phyloP scores from a whole-genome alignment of 2,329 filamentous ascomycete species.

The Xylariaceae sp. region DNA sequence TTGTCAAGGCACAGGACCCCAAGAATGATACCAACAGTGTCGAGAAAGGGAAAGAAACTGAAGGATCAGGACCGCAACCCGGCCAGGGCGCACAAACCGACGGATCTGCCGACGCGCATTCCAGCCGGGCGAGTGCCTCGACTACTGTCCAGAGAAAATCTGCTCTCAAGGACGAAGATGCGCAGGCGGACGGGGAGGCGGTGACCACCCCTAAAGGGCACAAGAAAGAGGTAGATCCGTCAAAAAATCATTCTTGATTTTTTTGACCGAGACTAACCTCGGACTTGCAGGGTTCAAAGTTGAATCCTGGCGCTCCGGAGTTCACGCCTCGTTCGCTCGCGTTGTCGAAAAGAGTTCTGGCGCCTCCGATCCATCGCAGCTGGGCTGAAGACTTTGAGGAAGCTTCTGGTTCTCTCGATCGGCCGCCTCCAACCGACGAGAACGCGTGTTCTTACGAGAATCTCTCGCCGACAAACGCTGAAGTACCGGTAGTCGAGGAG shows the following conservation, averaged over 20 bases:
- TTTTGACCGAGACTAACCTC: conserved; percentile 37
- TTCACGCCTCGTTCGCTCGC: conserved; percentile 41
- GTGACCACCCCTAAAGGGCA: conserved; percentile 28
- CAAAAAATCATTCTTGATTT: conserved; percentile 31
- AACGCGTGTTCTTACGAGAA: no score
- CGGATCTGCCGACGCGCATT: conserved; percentile 9
- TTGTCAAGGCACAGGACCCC: conserved; percentile 41
- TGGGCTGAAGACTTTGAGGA: conserved; percentile 25
- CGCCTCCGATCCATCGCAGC: conserved; percentile 15
- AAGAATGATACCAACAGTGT: conserved; percentile 17
- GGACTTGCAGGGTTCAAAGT: conserved; percentile 38
- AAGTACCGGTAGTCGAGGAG: no score
- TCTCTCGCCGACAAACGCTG: no score
- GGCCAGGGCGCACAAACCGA: conserved; percentile 14
- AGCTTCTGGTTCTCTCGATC: conserved; percentile 6
- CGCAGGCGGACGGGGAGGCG: conserved; percentile 18
- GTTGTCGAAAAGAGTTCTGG: conserved; percentile 9
- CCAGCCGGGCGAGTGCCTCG: conserved; percentile 6
- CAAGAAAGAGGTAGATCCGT: conserved; percentile 44
- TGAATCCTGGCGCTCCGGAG: conserved; percentile 48
- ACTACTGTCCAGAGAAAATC: conserved; percentile 6
- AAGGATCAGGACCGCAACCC: conserved; percentile 1
- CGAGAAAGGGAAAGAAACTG: no score
- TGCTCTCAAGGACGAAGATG: conserved; percentile 7
- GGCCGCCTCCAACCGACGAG: conserved; percentile 4